phyloP scores from a whole-genome alignment of 2,329 filamentous ascomycete genomes.

The Septoria linicola region DNA sequence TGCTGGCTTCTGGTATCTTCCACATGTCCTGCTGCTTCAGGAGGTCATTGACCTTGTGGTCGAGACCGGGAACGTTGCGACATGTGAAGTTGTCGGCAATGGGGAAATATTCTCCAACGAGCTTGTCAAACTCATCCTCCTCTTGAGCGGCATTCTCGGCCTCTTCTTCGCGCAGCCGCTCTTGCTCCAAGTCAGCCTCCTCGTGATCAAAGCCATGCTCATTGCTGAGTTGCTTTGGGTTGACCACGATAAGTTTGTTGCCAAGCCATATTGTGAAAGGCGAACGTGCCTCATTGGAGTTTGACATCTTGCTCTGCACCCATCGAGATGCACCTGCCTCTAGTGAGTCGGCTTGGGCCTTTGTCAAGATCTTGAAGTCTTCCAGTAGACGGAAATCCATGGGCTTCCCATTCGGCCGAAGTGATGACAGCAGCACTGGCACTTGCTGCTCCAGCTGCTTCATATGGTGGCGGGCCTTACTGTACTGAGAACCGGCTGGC shows the following conservation, averaged over 20 bases:
- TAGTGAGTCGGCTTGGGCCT: constrained; percentile 64
- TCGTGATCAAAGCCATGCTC: constrained; percentile 56
- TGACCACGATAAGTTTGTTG: constrained; percentile 49
- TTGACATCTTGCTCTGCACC: constrained; percentile 33
- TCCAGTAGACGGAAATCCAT: constrained; percentile 57
- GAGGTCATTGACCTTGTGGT: constrained; percentile 40
- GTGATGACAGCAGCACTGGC: constrained; percentile 43
- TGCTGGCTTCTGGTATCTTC: constrained; percentile 54
- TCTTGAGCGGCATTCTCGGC: constrained; percentile 53
- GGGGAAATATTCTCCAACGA: constrained; percentile 35
- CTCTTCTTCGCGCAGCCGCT: constrained; percentile 61
- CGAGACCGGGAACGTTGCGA: constrained; percentile 30
- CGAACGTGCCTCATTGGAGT: constrained; percentile 27
- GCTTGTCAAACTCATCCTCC: constrained; percentile 42
- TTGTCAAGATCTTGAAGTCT: constrained; percentile 58
- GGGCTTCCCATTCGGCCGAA: constrained; percentile 45
- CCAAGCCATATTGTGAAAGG: constrained; percentile 59
- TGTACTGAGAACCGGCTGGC: constrained; percentile 44
- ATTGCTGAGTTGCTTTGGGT: constrained; percentile 47
- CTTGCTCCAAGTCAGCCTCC: constrained; percentile 61
- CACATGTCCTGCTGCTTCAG: constrained; percentile 57
- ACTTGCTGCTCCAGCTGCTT: constrained; percentile 46
- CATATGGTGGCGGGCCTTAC: constrained; percentile 44
- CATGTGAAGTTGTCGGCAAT: constrained; percentile 44
- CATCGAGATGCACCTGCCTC: constrained; percentile 46